Evolutionary conservation across 208 protist genomes (phyloP).

Genomic region (Crithidia mellificae): DNA sequence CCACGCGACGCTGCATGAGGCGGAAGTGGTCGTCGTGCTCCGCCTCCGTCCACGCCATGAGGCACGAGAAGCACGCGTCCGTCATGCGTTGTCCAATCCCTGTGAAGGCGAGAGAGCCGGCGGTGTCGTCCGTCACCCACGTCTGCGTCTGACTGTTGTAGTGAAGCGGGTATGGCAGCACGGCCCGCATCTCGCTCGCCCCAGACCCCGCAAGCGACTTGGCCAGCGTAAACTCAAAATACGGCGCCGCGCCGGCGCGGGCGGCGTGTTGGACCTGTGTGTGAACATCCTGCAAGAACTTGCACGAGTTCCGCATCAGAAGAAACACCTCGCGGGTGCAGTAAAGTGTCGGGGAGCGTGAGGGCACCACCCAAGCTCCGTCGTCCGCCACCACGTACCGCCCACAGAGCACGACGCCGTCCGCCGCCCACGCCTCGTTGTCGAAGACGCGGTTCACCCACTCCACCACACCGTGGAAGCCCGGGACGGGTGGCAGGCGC

Average conservation of each 20-base stretch:
- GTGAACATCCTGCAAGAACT: slow-evolving; percentile 75
- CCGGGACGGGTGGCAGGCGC: slow-evolving; percentile 8
- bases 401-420: slow-evolving; percentile 82
- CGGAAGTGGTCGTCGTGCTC: slow-evolving; percentile 62
- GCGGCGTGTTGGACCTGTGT: slow-evolving; percentile 34
- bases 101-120: slow-evolving; percentile 37
- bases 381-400: slow-evolving; percentile 80
- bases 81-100: slow-evolving; percentile 76
- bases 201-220: slow-evolving; percentile 50
- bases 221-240: slow-evolving; percentile 64
- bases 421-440: slow-evolving; percentile 29
- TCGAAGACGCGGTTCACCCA: slow-evolving; percentile 48
- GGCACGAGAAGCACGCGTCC: slow-evolving; percentile 74
- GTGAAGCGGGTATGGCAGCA: slow-evolving; percentile 65
- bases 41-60: slow-evolving; percentile 72
- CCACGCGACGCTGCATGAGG: slow-evolving; percentile 44
- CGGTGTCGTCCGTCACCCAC: slow-evolving; percentile 7
- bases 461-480: slow-evolving; percentile 59
- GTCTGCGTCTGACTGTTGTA: background rate
- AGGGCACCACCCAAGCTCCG: slow-evolving; percentile 72
- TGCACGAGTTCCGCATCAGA: slow-evolving; percentile 79
- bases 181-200: slow-evolving; percentile 68
- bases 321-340: slow-evolving; percentile 73
- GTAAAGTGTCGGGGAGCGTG: slow-evolving; percentile 52
- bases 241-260: background rate